These are phyloP conservation scores for Paraurostyla sp. DNA, from an alignment of 73 alveolate genomes.

Conservation along the genomic window DNA sequence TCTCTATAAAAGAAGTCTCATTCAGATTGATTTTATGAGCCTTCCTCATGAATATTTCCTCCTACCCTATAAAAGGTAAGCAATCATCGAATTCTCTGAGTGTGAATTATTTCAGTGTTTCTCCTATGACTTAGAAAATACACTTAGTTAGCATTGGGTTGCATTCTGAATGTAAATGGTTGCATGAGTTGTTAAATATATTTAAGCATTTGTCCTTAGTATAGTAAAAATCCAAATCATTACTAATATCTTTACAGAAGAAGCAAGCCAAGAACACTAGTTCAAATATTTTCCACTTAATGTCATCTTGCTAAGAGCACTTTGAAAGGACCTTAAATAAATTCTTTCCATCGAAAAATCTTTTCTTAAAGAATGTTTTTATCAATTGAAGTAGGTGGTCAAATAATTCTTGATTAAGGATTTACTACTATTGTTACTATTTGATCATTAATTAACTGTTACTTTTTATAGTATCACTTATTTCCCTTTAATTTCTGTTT, in stretches of 20 bases:
- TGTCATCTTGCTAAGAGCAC: not conserved
- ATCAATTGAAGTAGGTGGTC: conserved; percentile 43
- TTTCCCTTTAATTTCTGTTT: not conserved
- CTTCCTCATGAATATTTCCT: conserved; percentile 41
- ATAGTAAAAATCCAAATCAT: conserved; percentile 8
- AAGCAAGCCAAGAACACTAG: conserved; percentile 20
- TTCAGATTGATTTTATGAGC: conserved; percentile 29
- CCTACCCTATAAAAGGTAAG: conserved; percentile 26
- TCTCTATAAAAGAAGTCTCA: not conserved
- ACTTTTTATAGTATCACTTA: not conserved
- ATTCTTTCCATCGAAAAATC: conserved; percentile 36
- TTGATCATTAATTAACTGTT: no score
- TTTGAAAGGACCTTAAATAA: not conserved
- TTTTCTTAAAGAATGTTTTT: conserved; percentile 27
- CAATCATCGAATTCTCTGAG: not conserved
- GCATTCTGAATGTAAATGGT: not conserved
- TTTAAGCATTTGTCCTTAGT: not conserved
- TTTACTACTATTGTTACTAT: no score
- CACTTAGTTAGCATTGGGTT: conserved; percentile 61
- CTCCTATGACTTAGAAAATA: conserved; percentile 37
- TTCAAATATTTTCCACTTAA: conserved; percentile 28
- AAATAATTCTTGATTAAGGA: not conserved
- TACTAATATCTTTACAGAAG: conserved; percentile 14
- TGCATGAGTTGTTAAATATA: conserved; percentile 14
- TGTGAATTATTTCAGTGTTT: conserved; percentile 38